These are phyloP conservation scores for Dryas integrifolia DNA, from an alignment of 331 rosid genomes.

Conservation along the genomic window DNA sequence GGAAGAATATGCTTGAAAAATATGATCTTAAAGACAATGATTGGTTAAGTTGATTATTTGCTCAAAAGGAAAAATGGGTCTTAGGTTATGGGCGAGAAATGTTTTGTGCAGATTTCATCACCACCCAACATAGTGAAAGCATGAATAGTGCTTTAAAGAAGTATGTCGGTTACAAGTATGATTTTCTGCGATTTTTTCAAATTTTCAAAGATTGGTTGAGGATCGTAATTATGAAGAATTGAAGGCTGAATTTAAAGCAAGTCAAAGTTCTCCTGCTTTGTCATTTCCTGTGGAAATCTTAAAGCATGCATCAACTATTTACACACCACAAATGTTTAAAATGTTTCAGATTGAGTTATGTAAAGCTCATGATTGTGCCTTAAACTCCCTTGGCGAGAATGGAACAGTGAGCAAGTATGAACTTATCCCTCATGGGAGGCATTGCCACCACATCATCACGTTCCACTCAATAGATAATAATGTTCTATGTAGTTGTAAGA, in stretches of 20 bases:
- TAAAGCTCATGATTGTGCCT: background rate
- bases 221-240: background rate
- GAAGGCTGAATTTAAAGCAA: background rate
- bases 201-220: background rate
- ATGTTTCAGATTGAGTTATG: background rate
- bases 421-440: background rate
- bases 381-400: background rate
- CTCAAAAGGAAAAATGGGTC: too few species aligned
- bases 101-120: constrained; percentile 8
- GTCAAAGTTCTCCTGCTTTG: background rate
- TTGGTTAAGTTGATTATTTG: too few species aligned
- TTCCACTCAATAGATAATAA: too few species aligned
- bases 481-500: background rate
- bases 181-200: background rate
- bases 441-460: background rate
- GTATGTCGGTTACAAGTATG: background rate
- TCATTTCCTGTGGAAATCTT: background rate
- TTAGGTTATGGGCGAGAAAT: too few species aligned
- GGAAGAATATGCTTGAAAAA: background rate
- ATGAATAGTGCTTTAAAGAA: constrained; percentile 9
- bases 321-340: background rate
- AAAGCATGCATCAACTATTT: background rate
- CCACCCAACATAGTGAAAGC: constrained; percentile 1
- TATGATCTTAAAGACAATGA: background rate
- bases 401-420: background rate